Base-by-base conservation (phyloP, 495 filamentous ascomycete genomes). In the Talaromyces stipitatus region DNA sequence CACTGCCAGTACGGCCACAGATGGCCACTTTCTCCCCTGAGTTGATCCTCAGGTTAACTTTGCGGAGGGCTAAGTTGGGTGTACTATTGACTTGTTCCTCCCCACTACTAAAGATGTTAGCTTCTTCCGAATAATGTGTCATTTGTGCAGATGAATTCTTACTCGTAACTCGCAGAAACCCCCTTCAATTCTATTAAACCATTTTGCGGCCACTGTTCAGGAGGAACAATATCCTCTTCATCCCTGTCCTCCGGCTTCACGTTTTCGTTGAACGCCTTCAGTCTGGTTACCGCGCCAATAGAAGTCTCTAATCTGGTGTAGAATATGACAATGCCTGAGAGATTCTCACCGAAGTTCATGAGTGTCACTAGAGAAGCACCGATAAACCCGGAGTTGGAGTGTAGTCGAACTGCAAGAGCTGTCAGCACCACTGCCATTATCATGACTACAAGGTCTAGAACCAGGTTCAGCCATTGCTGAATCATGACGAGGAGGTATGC, bases 381-480 rank as follows among this genome's bases (percentile, higher is more conserved):
- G 12, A 80, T 71, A 50, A 72, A 78, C 2, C 76, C 80, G 5
- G 74, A 72, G 52, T 70, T 74, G 8, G 77, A 54, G 18, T 66
- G 64, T 6, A 72, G 73, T 61, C 73, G 67, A 0, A 78, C 72
- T 3, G 78, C 74, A 0, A 82, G 64, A 16, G 72, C 59, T 26
- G 77, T 74, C 45, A 82, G 60, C 29, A 81, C 56, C n/a, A 79
- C 67, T 0, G 79, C 80, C 22, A 90, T 78, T 30, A 80, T 71
- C 2, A 82, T 76, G 58, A 78, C 71, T 1, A 90, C 69, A 1
- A 86, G 57, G 10, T 82, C 67, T 73, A 90, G 80, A 14, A 85
- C 77, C 66, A 86, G 77, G 16, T 73, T 77, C 62, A 92, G 74
- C 85, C 88, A 91, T 28, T 84, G 75, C 81, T 89, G 72, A 76